Percentiles rank a stretch among this genome's conserved stretches.
phyloP scores from a whole-genome alignment of 352 stramenopile species.

The Globisporangium parvum region DNA sequence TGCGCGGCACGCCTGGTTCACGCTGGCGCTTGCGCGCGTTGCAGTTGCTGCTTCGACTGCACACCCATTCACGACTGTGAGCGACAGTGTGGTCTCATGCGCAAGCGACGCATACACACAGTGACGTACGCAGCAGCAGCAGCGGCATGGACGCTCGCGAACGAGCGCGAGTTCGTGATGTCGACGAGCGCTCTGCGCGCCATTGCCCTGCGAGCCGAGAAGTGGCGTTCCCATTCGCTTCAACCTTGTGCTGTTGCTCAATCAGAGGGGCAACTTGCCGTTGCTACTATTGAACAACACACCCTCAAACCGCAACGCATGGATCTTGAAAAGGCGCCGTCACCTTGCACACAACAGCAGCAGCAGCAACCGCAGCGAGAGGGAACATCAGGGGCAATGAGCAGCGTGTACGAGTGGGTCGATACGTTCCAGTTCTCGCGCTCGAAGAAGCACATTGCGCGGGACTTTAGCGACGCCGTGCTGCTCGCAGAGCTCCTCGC shows the following conservation, averaged over 20 bases:
- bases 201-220: not conserved
- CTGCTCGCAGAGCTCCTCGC: conserved; percentile 43
- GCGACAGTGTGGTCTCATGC: no score
- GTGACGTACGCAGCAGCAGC: not conserved
- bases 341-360: not conserved
- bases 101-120: not conserved
- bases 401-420: conserved; percentile 33
- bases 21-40: not conserved
- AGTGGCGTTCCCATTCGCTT: no score
- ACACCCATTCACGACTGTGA: not conserved
- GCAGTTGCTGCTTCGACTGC: not conserved
- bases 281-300: no score
- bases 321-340: not conserved
- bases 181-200: conserved; percentile 2
- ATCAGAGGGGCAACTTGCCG: conserved; percentile 5
- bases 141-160: no score
- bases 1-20: not conserved
- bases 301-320: not conserved
- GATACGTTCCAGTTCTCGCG: conserved; percentile 40
- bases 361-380: not conserved
- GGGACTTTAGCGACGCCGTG: conserved; percentile 53
- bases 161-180: conserved; percentile 4
- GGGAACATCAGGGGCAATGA: conserved; percentile 11
- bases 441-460: conserved; percentile 22
- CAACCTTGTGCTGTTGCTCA: no score